These are phyloP conservation scores for Phytophthora cryptogea DNA, from an alignment of 352 stramenopile species.

Conservation along the genomic window DNA sequence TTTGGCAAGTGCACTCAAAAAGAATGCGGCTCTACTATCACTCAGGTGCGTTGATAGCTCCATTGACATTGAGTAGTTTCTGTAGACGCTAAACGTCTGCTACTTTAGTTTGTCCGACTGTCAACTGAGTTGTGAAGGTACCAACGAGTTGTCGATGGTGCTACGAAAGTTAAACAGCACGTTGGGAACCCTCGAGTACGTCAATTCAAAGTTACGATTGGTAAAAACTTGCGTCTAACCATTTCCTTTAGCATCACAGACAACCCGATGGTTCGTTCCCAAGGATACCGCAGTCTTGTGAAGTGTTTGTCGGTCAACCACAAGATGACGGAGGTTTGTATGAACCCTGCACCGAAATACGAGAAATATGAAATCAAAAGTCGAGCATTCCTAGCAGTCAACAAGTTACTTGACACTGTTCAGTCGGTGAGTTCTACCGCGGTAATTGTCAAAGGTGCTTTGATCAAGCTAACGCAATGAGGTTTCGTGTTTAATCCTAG, in stretches of 20 bases:
- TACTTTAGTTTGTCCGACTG: constrained; percentile 43
- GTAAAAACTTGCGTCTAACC: background rate
- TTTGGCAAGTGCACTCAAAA: constrained; percentile 51
- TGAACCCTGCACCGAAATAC: constrained; percentile 40
- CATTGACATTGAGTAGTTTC: background rate
- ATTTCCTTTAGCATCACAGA: constrained; percentile 33
- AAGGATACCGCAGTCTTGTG: constrained; percentile 48
- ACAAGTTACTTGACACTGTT: constrained; percentile 35
- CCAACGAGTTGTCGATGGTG: constrained; percentile 31
- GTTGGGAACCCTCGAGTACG: constrained; percentile 46
- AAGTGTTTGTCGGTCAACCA: constrained; percentile 53
- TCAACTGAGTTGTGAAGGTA: constrained; percentile 50
- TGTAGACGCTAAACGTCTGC: background rate
- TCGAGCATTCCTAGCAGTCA: constrained; percentile 47
- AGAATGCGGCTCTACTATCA: constrained; percentile 50
- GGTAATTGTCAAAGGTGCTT: background rate
- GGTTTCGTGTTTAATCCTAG: constrained; percentile 5
- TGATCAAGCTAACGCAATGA: background rate
- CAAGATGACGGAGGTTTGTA: constrained; percentile 30
- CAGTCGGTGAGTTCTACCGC: constrained; percentile 25
- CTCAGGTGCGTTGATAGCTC: constrained; percentile 40
- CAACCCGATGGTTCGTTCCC: constrained; percentile 50
- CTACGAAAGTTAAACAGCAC: constrained; percentile 58
- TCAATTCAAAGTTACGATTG: background rate
- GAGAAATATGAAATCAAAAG: constrained; percentile 34